These are phyloP conservation scores for Dissoconium aciculare DNA, from an alignment of 2,329 filamentous ascomycete species.

Conservation along the genomic window DNA sequence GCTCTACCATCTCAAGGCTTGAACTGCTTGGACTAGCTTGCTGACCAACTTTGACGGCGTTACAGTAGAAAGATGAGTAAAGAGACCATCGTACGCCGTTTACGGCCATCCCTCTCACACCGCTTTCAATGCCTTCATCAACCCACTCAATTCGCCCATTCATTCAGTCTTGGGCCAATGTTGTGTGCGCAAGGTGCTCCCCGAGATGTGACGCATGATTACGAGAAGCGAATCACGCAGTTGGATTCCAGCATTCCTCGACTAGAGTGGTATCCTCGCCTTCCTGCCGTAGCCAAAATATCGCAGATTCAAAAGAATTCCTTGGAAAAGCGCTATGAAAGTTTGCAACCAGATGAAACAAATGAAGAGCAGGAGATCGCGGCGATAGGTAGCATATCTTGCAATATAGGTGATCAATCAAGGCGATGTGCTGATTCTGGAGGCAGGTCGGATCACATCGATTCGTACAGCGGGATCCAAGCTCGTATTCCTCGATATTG, in stretches of 20 bases:
- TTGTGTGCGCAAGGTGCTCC: background rate
- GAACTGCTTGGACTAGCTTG: background rate
- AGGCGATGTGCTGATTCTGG: background rate
- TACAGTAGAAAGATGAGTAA: conserved; percentile 8
- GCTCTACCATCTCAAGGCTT: conserved; percentile 23
- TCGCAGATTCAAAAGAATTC: too few species aligned
- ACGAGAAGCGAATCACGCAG: conserved; percentile 39
- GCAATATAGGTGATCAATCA: too few species aligned
- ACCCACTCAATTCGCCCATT: conserved; percentile 18
- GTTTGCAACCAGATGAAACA: too few species aligned
- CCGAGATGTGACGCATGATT: conserved; percentile 23
- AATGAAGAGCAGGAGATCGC: too few species aligned
- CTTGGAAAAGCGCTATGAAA: too few species aligned
- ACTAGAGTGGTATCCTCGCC: conserved; percentile 42
- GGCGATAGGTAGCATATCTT: too few species aligned
- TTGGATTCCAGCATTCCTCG: conserved; percentile 36
- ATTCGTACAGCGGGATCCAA: conserved; percentile 59
- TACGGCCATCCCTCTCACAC: conserved; percentile 41
- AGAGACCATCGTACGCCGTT: conserved; percentile 32
- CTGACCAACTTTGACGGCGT: background rate
- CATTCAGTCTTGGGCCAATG: background rate
- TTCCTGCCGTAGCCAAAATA: too few species aligned
- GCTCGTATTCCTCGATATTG: conserved; percentile 71
- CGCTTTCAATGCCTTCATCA: conserved; percentile 21
- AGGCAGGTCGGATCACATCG: conserved; percentile 54